Conservation (phyloP, 768 basidiomycete genomes). For the Termitomyces sp. region DNA sequence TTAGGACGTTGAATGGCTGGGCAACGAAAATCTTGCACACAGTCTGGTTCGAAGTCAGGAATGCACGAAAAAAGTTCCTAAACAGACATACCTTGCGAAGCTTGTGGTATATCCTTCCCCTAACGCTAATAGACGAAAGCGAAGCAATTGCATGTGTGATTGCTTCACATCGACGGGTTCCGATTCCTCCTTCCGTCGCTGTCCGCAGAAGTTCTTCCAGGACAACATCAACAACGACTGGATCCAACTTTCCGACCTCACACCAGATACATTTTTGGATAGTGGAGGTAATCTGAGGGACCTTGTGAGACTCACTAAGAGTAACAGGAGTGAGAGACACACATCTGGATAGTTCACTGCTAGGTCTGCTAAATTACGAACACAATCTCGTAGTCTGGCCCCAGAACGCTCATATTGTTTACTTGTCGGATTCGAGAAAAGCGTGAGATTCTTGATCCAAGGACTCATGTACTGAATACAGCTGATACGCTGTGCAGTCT, state of each 20-base stretch:
- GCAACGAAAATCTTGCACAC: constrained; percentile 63
- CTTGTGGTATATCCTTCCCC: constrained; percentile 73
- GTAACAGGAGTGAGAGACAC: constrained; percentile 5
- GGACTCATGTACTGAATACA: constrained; percentile 82
- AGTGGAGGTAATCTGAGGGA: constrained; percentile 49
- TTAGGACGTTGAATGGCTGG: constrained; percentile 54
- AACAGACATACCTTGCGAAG: constrained; percentile 60
- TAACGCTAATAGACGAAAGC: constrained; percentile 69
- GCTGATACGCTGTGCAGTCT: constrained; percentile 53
- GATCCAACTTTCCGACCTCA: constrained; percentile 68
- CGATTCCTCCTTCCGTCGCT: constrained; percentile 80
- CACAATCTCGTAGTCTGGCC: constrained; percentile 71
- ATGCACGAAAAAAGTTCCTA: background rate
- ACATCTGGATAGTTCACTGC: constrained; percentile 74
- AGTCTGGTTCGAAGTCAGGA: constrained; percentile 34
- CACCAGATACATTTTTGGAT: constrained; percentile 76
- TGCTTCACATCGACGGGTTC: constrained; percentile 68
- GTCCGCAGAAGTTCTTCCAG: constrained; percentile 77
- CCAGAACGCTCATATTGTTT: constrained; percentile 68
- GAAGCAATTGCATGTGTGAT: constrained; percentile 70
- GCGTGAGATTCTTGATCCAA: constrained; percentile 79
- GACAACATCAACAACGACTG: constrained; percentile 61
- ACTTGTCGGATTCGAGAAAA: constrained; percentile 65
- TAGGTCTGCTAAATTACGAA: constrained; percentile 73
- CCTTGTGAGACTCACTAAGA: constrained; percentile 2